These are phyloP conservation scores for Pseudodiploospora longispora DNA, from an alignment of 2,329 filamentous ascomycete genomes.

Conservation along the genomic window DNA sequence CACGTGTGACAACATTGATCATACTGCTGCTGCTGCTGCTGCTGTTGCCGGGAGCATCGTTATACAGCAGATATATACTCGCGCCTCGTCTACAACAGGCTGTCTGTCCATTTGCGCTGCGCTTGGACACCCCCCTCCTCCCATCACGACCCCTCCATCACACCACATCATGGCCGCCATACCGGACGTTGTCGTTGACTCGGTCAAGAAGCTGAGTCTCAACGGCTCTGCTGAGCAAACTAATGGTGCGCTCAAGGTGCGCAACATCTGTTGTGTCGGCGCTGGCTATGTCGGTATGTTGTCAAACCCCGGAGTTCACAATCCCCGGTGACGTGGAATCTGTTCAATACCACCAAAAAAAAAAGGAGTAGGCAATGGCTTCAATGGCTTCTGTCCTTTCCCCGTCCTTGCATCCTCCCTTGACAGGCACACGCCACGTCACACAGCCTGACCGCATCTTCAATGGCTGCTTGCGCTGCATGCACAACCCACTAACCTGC, in stretches of 20 bases:
- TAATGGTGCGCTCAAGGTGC: conserved; percentile 30
- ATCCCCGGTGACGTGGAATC: background rate
- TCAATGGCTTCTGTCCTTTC: background rate
- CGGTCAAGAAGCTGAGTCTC: conserved; percentile 23
- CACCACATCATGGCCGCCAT: conserved; percentile 14
- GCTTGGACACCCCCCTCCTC: no score
- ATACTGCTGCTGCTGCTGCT: no score
- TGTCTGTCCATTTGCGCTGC: no score
- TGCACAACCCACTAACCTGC: background rate
- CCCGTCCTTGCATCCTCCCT: background rate
- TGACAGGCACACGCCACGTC: conserved; percentile 1
- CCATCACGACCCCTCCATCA: conserved; percentile 1
- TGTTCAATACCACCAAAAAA: no score
- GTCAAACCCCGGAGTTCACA: background rate
- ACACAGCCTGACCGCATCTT: background rate
- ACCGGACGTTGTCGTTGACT: conserved; percentile 17
- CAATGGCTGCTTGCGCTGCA: background rate
- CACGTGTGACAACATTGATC: no score
- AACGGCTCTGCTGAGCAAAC: conserved; percentile 22
- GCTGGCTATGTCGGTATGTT: conserved; percentile 67
- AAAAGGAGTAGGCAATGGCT: no score
- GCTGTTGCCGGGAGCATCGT: no score
- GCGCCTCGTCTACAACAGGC: no score
- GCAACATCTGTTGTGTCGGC: conserved; percentile 64
- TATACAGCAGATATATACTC: no score